These are phyloP conservation scores for Lasiosphaeria ovina DNA, from an alignment of 495 filamentous ascomycete species.

Conservation along the genomic window DNA sequence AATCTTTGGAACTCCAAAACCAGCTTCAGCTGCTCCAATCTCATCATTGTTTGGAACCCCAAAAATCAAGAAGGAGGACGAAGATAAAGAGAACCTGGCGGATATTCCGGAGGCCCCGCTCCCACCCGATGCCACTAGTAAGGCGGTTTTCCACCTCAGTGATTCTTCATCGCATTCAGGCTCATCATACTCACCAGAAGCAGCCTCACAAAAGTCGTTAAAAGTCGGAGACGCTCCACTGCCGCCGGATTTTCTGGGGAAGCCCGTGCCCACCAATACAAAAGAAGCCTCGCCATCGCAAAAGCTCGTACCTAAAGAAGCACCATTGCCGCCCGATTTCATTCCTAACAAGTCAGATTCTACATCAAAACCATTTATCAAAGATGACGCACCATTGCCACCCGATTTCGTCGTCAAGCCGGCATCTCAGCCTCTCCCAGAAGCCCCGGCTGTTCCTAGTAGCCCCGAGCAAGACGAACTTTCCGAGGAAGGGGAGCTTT, in stretches of 20 bases:
- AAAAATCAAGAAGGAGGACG: slow-evolving; percentile 36
- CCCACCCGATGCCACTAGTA: slow-evolving; percentile 75
- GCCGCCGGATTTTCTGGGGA: slow-evolving; percentile 35
- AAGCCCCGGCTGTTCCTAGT: slow-evolving; percentile 25
- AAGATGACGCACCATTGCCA: slow-evolving; percentile 23
- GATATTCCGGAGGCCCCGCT: slow-evolving; percentile 56
- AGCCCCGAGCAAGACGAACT: slow-evolving; percentile 25
- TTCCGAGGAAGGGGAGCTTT: slow-evolving; percentile 20
- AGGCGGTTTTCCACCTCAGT: slow-evolving; percentile 59
- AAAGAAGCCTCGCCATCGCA: slow-evolving; percentile 11
- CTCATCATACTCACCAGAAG: slow-evolving; percentile 41
- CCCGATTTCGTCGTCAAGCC: slow-evolving; percentile 29
- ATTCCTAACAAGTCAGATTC: neutral
- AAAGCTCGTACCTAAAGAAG: slow-evolving; percentile 7
- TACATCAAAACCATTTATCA: slow-evolving; percentile 25
- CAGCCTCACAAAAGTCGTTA: slow-evolving; percentile 27
- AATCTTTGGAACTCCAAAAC: slow-evolving; percentile 20
- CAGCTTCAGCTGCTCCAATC: slow-evolving; percentile 1
- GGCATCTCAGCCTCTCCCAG: slow-evolving; percentile 17
- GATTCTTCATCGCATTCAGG: slow-evolving; percentile 68
- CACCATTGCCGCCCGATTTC: slow-evolving; percentile 27
- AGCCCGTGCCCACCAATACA: slow-evolving; percentile 18
- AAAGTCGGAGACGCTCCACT: slow-evolving; percentile 38
- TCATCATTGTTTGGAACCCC: slow-evolving; percentile 22
- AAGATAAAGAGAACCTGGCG: slow-evolving; percentile 32